phyloP scores from a whole-genome alignment of 495 filamentous ascomycete species.

The Aspergillus incahuasiensis region DNA sequence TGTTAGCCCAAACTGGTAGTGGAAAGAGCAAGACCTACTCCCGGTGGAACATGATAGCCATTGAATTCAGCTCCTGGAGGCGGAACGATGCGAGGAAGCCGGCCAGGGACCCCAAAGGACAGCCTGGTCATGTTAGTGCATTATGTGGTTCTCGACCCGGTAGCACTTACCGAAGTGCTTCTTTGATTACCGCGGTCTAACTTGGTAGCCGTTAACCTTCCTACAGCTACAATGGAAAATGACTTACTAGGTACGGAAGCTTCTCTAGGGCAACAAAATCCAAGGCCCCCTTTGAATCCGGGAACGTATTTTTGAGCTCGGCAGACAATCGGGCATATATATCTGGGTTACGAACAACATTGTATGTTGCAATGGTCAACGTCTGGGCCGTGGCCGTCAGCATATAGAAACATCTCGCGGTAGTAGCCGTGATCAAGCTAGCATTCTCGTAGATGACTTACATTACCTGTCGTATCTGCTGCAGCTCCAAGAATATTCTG shows the following conservation, averaged over 20 bases:
- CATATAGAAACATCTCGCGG: not conserved
- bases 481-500: slow-evolving; percentile 30
- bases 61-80: slow-evolving; percentile 22
- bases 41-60: slow-evolving; percentile 21
- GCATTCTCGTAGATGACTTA: not conserved
- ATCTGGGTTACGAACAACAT: slow-evolving; percentile 28
- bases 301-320: slow-evolving; percentile 33
- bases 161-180: slow-evolving; percentile 20
- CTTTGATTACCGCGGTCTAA: slow-evolving; percentile 29
- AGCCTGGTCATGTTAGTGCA: slow-evolving; percentile 13
- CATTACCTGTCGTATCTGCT: slow-evolving; percentile 39
- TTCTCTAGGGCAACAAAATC: slow-evolving; percentile 21
- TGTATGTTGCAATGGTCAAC: slow-evolving; percentile 29
- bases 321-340: slow-evolving; percentile 24
- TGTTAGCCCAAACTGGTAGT: not conserved
- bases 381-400: slow-evolving; percentile 1
- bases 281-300: slow-evolving; percentile 19
- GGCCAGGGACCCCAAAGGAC: slow-evolving; percentile 24
- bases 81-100: slow-evolving; percentile 29
- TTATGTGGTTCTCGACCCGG: not conserved
- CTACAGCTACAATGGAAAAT: not conserved
- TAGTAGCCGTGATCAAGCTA: not conserved
- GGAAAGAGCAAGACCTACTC: slow-evolving; percentile 11
- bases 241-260: slow-evolving; percentile 33
- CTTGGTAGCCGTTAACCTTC: not conserved